These are phyloP conservation scores for Aspergillus saccharolyticus DNA, from an alignment of 495 filamentous ascomycete genomes.

Conservation along the genomic window DNA sequence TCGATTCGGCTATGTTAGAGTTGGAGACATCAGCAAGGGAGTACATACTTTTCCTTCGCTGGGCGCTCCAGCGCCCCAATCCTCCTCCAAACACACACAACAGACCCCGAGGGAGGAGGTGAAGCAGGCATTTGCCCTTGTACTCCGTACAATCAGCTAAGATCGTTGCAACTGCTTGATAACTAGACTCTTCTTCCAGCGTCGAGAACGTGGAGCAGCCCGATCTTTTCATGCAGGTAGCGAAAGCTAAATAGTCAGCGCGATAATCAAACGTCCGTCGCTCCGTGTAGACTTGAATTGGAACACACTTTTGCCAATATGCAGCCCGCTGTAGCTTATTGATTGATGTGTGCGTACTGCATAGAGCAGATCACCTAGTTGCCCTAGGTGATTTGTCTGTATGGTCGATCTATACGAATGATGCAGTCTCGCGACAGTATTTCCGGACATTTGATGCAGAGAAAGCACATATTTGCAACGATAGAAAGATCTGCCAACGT, in stretches of 20 bases:
- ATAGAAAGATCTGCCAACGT: background rate
- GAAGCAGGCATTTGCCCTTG: background rate
- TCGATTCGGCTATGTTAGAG: conserved; percentile 10
- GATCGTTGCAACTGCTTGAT: background rate
- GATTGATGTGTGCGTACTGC: background rate
- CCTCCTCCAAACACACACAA: background rate
- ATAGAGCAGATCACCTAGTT: background rate
- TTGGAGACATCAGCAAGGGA: conserved; percentile 15
- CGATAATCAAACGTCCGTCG: background rate
- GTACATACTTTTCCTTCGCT: background rate
- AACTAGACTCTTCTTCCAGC: background rate
- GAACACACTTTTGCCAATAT: background rate
- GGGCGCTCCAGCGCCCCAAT: background rate
- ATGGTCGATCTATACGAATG: background rate
- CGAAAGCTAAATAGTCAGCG: background rate
- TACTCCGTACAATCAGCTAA: background rate
- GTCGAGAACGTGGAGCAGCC: background rate
- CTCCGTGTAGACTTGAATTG: background rate
- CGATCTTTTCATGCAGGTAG: background rate
- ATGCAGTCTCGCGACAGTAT: background rate
- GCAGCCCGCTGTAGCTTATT: background rate
- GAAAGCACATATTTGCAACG: background rate
- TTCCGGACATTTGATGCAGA: background rate
- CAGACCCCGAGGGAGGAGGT: background rate
- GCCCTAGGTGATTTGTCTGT: background rate